Conservation (phyloP, 192 early-diverging fungal species). For the Coemansia sp. region DNA sequence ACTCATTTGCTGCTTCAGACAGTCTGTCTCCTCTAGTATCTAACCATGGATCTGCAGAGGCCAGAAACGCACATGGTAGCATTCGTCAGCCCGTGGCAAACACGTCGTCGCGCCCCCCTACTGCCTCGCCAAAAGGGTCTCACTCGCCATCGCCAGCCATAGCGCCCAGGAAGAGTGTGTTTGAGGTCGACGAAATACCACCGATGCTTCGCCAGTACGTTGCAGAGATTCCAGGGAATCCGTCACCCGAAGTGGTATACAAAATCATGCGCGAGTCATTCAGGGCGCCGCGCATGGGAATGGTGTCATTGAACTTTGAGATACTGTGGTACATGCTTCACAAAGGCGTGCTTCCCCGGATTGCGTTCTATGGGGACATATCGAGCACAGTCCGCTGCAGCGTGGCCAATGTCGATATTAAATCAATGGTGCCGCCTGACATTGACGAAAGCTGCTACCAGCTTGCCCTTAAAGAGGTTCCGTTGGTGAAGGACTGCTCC, state of each 20-base stretch:
- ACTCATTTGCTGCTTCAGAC: neutral
- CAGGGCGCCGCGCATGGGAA: slow-evolving; percentile 48
- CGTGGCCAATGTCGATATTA: slow-evolving; percentile 27
- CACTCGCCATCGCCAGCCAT: neutral
- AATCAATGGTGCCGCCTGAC: slow-evolving; percentile 34
- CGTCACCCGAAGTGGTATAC: slow-evolving; percentile 31
- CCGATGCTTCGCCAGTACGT: slow-evolving; percentile 39
- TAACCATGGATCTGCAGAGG: neutral
- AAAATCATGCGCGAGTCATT: slow-evolving; percentile 50
- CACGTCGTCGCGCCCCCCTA: neutral
- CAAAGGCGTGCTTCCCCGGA: slow-evolving; percentile 41
- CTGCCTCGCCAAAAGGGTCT: neutral
- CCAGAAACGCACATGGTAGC: neutral
- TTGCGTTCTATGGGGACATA: slow-evolving; percentile 48
- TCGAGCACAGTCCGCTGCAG: slow-evolving; percentile 43
- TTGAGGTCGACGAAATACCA: slow-evolving; percentile 14
- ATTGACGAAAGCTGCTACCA: slow-evolving; percentile 49
- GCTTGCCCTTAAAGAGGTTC: slow-evolving; percentile 34
- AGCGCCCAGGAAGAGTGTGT: neutral
- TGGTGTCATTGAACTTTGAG: slow-evolving; percentile 49
- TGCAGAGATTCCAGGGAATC: slow-evolving; percentile 26
- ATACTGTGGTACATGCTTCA: slow-evolving; percentile 48
- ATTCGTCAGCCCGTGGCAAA: neutral
- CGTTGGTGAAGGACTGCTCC: slow-evolving; percentile 22
- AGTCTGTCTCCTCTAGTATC: neutral